Evolutionary conservation across 2,329 filamentous ascomycete genomes (phyloP).

Genomic region (Hypoxylon sp.): DNA sequence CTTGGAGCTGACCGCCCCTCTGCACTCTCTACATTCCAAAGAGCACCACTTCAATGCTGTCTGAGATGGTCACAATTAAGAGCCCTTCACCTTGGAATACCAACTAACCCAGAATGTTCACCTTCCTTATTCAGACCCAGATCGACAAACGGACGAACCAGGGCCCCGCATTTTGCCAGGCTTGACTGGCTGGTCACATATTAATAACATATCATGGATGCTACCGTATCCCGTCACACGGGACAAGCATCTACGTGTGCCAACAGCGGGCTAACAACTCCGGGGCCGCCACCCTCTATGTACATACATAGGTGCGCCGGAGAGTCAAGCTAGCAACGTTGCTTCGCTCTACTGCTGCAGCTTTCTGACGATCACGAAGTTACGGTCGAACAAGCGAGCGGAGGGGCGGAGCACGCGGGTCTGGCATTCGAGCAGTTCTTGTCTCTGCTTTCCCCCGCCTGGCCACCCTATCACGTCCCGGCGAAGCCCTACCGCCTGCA

Average conservation of each 20-base stretch:
- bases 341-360: conserved; percentile 8
- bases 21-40: not conserved
- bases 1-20: not conserved
- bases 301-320: not conserved
- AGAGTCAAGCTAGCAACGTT: conserved; percentile 13
- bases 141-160: conserved; percentile 37
- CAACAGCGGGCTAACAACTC: conserved; percentile 11
- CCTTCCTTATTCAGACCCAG: conserved; percentile 37
- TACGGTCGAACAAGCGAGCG: not conserved
- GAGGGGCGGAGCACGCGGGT: conserved; percentile 19
- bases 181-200: conserved; percentile 23
- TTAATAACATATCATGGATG: conserved; percentile 21
- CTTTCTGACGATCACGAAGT: conserved; percentile 3
- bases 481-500: conserved; percentile 26
- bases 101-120: conserved; percentile 27
- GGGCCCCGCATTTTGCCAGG: conserved; percentile 25
- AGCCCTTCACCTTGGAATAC: conserved; percentile 6
- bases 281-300: conserved; percentile 16
- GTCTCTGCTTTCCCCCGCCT: conserved; percentile 4
- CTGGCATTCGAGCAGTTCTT: conserved; percentile 14
- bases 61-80: conserved; percentile 2
- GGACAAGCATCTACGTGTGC: conserved; percentile 21
- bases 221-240: conserved; percentile 18
- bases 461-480: conserved; percentile 8
- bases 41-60: not conserved